phyloP scores from a whole-genome alignment of 192 early-diverging fungal species.

The Endogone sp. region DNA sequence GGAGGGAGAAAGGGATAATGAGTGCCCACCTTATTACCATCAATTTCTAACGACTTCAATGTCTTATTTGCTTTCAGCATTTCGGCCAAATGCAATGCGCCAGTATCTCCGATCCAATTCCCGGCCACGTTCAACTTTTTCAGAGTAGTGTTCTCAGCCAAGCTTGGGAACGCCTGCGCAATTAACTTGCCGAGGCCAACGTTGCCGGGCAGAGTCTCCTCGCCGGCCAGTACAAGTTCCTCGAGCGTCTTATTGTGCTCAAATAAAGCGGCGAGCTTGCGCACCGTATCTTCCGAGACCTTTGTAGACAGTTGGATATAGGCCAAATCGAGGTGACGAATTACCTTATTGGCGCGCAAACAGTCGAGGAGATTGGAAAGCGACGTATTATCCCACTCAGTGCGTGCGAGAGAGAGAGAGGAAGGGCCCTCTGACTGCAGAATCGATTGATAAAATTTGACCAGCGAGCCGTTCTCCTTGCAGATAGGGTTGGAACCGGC shows the following conservation, averaged over 20 bases:
- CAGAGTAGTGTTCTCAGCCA: slow-evolving; percentile 24
- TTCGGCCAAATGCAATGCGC: slow-evolving; percentile 33
- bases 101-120: slow-evolving; percentile 32
- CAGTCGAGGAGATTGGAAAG: slow-evolving; percentile 38
- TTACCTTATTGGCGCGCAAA: slow-evolving; percentile 33
- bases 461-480: slow-evolving; percentile 31
- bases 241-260: slow-evolving; percentile 25
- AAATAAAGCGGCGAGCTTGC: slow-evolving; percentile 27
- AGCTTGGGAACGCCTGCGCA: slow-evolving; percentile 24
- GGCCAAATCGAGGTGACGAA: slow-evolving; percentile 35
- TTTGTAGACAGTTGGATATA: slow-evolving; percentile 27
- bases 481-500: slow-evolving; percentile 35
- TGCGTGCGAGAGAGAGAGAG: slow-evolving; percentile 33
- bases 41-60: slow-evolving; percentile 31
- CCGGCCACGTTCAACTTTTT: slow-evolving; percentile 29
- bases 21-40: slow-evolving; percentile 40
- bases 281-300: slow-evolving; percentile 36
- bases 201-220: slow-evolving; percentile 9
- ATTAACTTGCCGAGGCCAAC: slow-evolving; percentile 22
- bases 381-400: slow-evolving; percentile 43
- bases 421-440: slow-evolving; percentile 30
- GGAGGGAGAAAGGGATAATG: too few species aligned
- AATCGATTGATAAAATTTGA: slow-evolving; percentile 31
- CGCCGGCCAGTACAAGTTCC: slow-evolving; percentile 25
- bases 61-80: slow-evolving; percentile 25